Percentiles rank a stretch among this genome's conserved stretches.
phyloP scores from a whole-genome alignment of 176 grass and related monocot genomes.

The Rhynchospora tenuis region DNA sequence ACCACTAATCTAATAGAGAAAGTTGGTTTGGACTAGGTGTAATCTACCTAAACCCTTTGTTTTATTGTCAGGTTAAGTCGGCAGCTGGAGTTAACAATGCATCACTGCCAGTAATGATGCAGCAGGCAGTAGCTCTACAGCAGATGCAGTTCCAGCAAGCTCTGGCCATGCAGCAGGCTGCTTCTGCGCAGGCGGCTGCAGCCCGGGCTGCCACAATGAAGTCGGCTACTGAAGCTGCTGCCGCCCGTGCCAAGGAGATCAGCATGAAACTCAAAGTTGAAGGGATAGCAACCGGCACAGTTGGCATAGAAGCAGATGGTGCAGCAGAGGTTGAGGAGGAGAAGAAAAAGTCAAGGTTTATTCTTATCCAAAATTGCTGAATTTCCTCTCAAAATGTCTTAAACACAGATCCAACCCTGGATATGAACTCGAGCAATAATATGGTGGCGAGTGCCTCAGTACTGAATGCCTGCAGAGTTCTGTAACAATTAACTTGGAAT shows the following conservation, averaged over 20 bases:
- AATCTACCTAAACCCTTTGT: neutral
- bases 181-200: constrained; percentile 73
- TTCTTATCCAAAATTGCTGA: neutral
- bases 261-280: constrained; percentile 90
- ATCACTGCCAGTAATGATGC: constrained; percentile 78
- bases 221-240: constrained; percentile 89
- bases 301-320: neutral
- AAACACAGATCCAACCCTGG: neutral
- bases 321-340: constrained; percentile 33
- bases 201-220: constrained; percentile 88
- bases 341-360: constrained; percentile 61
- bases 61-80: constrained; percentile 10
- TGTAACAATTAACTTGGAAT: neutral
- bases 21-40: neutral
- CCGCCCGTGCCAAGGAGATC: constrained; percentile 92
- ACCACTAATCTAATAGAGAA: neutral
- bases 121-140: constrained; percentile 90
- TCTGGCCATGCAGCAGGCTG: constrained; percentile 71
- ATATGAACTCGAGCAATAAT: neutral
- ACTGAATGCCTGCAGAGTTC: neutral
- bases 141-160: constrained; percentile 99
- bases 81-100: constrained; percentile 44
- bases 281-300: constrained; percentile 22
- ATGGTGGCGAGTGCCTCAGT: neutral
- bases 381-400: constrained; percentile 5